Percentiles rank a stretch among this genome's conserved stretches.
phyloP scores from a whole-genome alignment of 228 moss, liverwort and hornwort species.

The Sphagnum fallax region DNA sequence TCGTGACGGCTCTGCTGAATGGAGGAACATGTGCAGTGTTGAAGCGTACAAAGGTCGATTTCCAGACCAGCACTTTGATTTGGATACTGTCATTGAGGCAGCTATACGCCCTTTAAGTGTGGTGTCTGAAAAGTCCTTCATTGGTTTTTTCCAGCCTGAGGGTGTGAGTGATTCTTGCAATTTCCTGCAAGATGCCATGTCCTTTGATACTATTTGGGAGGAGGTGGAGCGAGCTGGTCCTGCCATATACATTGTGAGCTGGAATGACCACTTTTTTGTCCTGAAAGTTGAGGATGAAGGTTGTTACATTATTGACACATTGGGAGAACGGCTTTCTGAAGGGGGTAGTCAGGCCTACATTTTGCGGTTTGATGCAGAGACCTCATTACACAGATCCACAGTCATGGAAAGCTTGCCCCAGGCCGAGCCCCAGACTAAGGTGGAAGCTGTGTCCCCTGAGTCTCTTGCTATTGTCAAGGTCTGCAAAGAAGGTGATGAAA shows the following conservation, averaged over 20 bases:
- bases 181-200: slow-evolving; percentile 72
- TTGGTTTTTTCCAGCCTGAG: slow-evolving; percentile 88
- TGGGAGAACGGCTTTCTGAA: slow-evolving; percentile 94
- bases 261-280: slow-evolving; percentile 99
- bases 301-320: slow-evolving; percentile 91
- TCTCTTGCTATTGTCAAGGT: slow-evolving; percentile 38
- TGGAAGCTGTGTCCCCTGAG: slow-evolving; percentile 16
- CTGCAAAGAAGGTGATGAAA: slow-evolving; percentile 16
- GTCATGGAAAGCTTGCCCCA: slow-evolving; percentile 11
- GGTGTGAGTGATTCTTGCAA: slow-evolving; percentile 76
- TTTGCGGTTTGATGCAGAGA: slow-evolving; percentile 70
- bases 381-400: slow-evolving; percentile 36
- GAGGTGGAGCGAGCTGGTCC: slow-evolving; percentile 76
- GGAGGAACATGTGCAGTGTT: slow-evolving; percentile 92
- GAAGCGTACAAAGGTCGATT: slow-evolving; percentile 78
- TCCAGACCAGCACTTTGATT: slow-evolving; percentile 87
- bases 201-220: slow-evolving; percentile 83
- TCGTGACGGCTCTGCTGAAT: slow-evolving; percentile 37
- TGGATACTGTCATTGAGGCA: slow-evolving; percentile 82
- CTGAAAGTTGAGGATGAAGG: slow-evolving; percentile 73
- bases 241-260: slow-evolving; percentile 92
- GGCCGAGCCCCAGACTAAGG: slow-evolving; percentile 6
- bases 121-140: slow-evolving; percentile 62
- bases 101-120: slow-evolving; percentile 74
- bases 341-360: slow-evolving; percentile 97